These are phyloP conservation scores for Globisporangium radiosum DNA, from an alignment of 352 stramenopile genomes.

Conservation along the genomic window DNA sequence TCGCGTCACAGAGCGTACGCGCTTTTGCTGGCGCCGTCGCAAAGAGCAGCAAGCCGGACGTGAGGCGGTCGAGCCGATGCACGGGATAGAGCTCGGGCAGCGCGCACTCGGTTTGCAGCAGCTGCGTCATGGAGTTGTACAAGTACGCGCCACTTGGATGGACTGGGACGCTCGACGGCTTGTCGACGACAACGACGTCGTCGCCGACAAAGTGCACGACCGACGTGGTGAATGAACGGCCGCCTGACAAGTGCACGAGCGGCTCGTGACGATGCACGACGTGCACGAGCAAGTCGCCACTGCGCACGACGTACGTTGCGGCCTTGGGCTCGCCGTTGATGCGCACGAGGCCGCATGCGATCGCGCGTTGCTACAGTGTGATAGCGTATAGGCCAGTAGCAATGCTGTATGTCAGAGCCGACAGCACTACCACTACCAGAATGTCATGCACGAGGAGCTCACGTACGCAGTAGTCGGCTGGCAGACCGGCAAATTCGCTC, in stretches of 20 bases:
- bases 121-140: constrained; percentile 82
- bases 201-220: constrained; percentile 39
- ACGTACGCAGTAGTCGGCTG: constrained; percentile 33
- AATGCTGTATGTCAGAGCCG: background rate
- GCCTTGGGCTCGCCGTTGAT: constrained; percentile 64
- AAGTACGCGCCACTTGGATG: constrained; percentile 90
- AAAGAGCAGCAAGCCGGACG: constrained; percentile 66
- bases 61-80: constrained; percentile 93
- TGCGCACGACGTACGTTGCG: constrained; percentile 62
- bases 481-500: constrained; percentile 45
- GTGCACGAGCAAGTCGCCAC: constrained; percentile 87
- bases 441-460: background rate
- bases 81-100: constrained; percentile 61
- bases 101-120: constrained; percentile 27
- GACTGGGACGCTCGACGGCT: constrained; percentile 87
- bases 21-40: constrained; percentile 41
- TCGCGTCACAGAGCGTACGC: constrained; percentile 29
- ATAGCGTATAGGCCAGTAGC: background rate
- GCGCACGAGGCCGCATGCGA: constrained; percentile 79
- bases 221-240: constrained; percentile 7
- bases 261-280: constrained; percentile 92
- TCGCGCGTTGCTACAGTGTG: constrained; percentile 44
- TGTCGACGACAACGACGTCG: constrained; percentile 60
- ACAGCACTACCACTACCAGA: background rate
- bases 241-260: constrained; percentile 41